Percentiles rank a stretch among this genome's conserved stretches.
phyloP scores from a whole-genome alignment of 257 asterid genomes.

The Vinca minor region DNA sequence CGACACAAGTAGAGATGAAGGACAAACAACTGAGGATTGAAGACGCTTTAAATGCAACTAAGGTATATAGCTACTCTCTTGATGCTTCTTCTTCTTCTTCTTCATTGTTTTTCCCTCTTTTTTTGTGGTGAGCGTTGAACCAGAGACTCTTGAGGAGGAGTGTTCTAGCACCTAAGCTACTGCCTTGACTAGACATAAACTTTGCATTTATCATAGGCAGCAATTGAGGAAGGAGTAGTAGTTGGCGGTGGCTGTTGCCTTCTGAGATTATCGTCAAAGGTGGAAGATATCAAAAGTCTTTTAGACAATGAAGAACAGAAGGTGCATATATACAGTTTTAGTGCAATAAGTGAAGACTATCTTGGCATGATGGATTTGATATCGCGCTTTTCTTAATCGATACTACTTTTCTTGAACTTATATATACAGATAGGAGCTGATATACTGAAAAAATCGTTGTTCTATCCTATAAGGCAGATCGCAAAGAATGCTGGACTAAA shows the following conservation, averaged over 20 bases:
- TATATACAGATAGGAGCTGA: slow-evolving; percentile 73
- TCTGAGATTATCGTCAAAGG: slow-evolving; percentile 59
- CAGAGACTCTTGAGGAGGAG: too few species aligned
- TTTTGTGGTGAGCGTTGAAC: too few species aligned
- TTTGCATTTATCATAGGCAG: slow-evolving; percentile 37
- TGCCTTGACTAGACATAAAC: too few species aligned
- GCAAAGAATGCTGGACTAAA: slow-evolving; percentile 77
- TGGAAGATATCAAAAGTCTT: slow-evolving; percentile 35
- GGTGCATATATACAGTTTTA: slow-evolving; percentile 19
- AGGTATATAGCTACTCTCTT: slow-evolving; percentile 34
- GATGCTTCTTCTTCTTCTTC: too few species aligned
- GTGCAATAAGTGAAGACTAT: not conserved
- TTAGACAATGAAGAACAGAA: slow-evolving; percentile 77
- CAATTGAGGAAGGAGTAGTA: slow-evolving; percentile 84
- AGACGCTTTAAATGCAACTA: slow-evolving; percentile 87
- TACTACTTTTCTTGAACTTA: not conserved
- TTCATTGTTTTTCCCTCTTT: too few species aligned
- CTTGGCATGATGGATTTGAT: not conserved
- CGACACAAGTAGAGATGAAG: slow-evolving; percentile 69
- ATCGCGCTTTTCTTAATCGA: not conserved
- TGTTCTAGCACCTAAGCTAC: not conserved
- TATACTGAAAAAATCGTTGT: slow-evolving; percentile 57
- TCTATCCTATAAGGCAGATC: slow-evolving; percentile 73
- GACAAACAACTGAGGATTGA: slow-evolving; percentile 78
- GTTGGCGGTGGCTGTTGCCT: slow-evolving; percentile 91